Evolutionary conservation across 257 asterid genomes (phyloP).

Genomic region (Catharanthus roseus): DNA sequence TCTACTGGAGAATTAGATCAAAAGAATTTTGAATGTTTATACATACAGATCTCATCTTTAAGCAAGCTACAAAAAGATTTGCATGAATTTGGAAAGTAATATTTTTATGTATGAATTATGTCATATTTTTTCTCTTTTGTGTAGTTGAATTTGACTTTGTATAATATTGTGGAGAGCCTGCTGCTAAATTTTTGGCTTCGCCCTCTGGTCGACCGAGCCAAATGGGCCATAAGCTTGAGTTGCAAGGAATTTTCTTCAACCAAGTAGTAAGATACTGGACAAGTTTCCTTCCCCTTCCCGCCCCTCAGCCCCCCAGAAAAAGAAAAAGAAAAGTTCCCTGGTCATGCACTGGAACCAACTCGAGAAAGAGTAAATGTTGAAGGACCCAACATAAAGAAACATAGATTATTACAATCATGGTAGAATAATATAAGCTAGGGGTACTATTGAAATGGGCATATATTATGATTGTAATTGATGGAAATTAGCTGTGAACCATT

Average conservation of each 20-base stretch:
- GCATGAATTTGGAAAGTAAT: neutral
- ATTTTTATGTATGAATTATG: neutral
- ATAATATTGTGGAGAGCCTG: neutral
- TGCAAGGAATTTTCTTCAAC: neutral
- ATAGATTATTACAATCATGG: neutral
- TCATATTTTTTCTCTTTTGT: no score
- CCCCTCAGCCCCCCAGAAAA: no score
- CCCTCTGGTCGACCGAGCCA: neutral
- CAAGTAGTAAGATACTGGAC: neutral
- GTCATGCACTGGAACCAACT: neutral
- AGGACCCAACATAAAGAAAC: neutral
- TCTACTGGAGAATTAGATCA: neutral
- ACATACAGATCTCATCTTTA: neutral
- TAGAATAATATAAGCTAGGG: neutral
- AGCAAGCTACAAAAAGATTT: neutral
- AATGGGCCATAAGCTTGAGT: neutral
- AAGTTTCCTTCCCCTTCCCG: no score
- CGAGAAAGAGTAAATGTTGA: neutral
- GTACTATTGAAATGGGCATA: neutral
- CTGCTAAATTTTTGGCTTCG: neutral
- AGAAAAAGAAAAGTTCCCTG: no score
- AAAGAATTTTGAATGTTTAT: neutral
- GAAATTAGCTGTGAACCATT: neutral
- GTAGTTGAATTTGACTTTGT: neutral
- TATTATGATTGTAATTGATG: neutral